Base-by-base conservation (phyloP, 768 basidiomycete species). In the Thelephora ganbajun region DNA sequence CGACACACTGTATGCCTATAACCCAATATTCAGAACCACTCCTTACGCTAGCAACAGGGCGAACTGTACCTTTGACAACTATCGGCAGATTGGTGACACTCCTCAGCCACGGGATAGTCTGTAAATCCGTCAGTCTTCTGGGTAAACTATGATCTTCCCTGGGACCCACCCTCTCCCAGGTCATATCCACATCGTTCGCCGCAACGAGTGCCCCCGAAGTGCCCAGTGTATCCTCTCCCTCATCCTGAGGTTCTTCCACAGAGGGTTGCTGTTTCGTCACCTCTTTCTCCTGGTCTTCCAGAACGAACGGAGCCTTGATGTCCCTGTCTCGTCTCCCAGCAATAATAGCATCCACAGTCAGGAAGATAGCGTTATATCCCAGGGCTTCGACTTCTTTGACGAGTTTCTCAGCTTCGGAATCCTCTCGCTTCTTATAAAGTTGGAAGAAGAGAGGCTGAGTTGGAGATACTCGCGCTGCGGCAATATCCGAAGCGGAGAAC, bases 271-370 rank as follows among this genome's bases (percentile, higher is more conserved):
- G 49, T 13, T 30, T 11, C 36, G 52, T 57, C 14, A 19, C 52
- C 51, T 60, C 50, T 35, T 55, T 48, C 43, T 56, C 50, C 44
- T 54, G 52, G 36, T 74, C 82, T 55, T 79, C 80, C 18, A 71
- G 49, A 46, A 66, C 68, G 57, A 69, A 82, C 11, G 77, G 74
- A 49, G 71, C 74, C 47, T 76, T 72, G 36, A 77, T 76, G 56
- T 90, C 87, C 48, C 71, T 65, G 61, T 90, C 87, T 42, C 90
- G 73, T 54, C 90, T 91, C 7, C 86, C 83, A 2, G 81, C 69
- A 35, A 84, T 76, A n/a, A 87, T 69, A 0, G 88, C 85, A 63
- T 97, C 92, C 2, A 94, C 91, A 1, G 92, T 96, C 48, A 97
- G 69, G 61, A 89, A 89, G 50, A 97, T 85, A 0, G 86, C 90